Evolutionary conservation across 129 eudicot species (phyloP), one percentile per base, ranked within the genome.

Genomic region (Tagetes patula): DNA sequence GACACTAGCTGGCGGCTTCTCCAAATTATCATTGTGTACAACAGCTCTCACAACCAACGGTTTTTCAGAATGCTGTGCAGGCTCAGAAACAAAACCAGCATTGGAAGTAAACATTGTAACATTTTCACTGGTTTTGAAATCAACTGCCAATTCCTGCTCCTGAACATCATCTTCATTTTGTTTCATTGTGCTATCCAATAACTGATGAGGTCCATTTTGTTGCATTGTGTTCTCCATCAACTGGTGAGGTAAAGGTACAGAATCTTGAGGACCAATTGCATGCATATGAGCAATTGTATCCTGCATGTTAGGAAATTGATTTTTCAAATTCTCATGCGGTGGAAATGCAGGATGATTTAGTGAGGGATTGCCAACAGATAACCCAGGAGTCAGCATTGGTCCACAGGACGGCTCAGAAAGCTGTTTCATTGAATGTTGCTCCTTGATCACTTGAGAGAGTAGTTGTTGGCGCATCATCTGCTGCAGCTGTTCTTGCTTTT

Each of bases 221-320:
- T 53, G 62, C 40, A 43, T 47, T 47, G 67, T 46, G 65, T 77
- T 76, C 0, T 78, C 97, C 81, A 82, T 60, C 70, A 85, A 43
- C 62, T 88, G 91, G 84, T 94, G 96, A 0, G 98, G 95, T 73
- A 85, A 76, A 72, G 69, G 87, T 54, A 84, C 69, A 36, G 88
- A 65, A 43, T 83, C 73, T 56, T 76, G 81, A 62, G 55, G 80
- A 69, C 45, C 67, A 77, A 74, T 65, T 38, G 88, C 79, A 60
- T 85, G 77, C 77, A 77, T 60, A 76, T 65, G 80, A 43, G 64
- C 71, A 32, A 71, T 48, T 20, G 80, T 81, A 58, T 83, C 84
- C 81, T 36, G 81, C 59, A 75, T 60, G 61, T 62, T 65, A 9
- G 83, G 75, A 62, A 77, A 76, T 77, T 84, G 93, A 41, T 77